Evolutionary conservation across 371 early-diverging fungal species (phyloP).

Genomic region (Syncephalastrum monosporum): DNA sequence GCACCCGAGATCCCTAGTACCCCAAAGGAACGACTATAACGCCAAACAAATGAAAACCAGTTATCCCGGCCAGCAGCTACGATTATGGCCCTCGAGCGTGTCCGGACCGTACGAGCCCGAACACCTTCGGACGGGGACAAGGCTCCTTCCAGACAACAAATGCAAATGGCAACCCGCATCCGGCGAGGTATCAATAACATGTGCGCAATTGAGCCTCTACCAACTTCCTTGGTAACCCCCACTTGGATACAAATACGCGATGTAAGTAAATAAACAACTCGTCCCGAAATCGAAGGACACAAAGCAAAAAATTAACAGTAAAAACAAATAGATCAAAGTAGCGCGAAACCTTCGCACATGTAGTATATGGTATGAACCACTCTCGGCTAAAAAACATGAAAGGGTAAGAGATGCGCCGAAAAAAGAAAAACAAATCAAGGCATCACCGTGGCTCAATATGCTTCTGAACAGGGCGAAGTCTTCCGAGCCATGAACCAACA

Average conservation of each 20-base stretch:
- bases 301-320: too few relatives aligned
- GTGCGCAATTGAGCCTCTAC: slow-evolving; percentile 32
- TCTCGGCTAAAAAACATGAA: slow-evolving; percentile 20
- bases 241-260: slow-evolving; percentile 5
- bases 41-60: not conserved
- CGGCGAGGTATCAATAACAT: slow-evolving; percentile 33
- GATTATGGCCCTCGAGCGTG: slow-evolving; percentile 6
- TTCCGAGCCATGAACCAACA: slow-evolving; percentile 30
- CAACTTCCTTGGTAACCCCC: slow-evolving; percentile 27
- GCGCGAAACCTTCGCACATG: slow-evolving; percentile 34
- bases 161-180: slow-evolving; percentile 32
- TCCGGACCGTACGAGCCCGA: slow-evolving; percentile 31
- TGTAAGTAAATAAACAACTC: not conserved
- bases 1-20: too few relatives aligned
- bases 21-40: too few relatives aligned
- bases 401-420: slow-evolving; percentile 13
- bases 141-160: slow-evolving; percentile 34
- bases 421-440: not conserved
- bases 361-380: slow-evolving; percentile 35
- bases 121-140: slow-evolving; percentile 28
- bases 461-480: slow-evolving; percentile 21
- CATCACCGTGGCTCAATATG: not conserved
- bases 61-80: not conserved
- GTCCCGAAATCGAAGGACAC: too few relatives aligned
- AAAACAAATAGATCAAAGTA: slow-evolving; percentile 25